Evolutionary conservation across 1,139 yeast genomes (phyloP).

Genomic region (Blastobotrys apis): DNA sequence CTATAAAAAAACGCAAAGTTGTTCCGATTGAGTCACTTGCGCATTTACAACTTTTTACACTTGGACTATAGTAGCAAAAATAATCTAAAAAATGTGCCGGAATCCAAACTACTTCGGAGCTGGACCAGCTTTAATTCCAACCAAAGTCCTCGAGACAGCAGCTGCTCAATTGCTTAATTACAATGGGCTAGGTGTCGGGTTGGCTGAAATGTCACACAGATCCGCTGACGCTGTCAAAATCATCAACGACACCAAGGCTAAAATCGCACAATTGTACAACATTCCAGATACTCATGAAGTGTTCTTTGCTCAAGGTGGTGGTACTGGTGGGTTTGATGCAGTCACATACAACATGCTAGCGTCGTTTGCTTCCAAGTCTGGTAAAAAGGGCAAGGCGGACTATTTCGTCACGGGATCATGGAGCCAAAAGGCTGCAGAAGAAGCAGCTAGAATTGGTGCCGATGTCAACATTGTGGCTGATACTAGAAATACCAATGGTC

Average conservation of each 20-base stretch:
- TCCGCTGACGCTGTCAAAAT: conserved; percentile 75
- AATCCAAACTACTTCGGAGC: conserved; percentile 86
- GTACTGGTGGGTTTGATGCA: conserved; percentile 91
- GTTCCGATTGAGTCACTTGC: no score
- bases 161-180: conserved; percentile 75
- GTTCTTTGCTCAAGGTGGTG: conserved; percentile 95
- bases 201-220: conserved; percentile 95
- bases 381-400: conserved; percentile 70
- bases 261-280: conserved; percentile 56
- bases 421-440: conserved; percentile 85
- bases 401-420: conserved; percentile 90
- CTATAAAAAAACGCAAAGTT: no score
- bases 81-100: no score
- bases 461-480: conserved; percentile 68
- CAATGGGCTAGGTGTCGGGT: conserved; percentile 67
- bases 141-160: conserved; percentile 78
- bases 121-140: conserved; percentile 92
- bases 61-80: no score
- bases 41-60: no score
- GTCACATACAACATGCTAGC: conserved; percentile 81
- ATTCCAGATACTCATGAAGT: conserved; percentile 93
- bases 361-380: conserved; percentile 57
- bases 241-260: conserved; percentile 69
- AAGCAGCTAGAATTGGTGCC: conserved; percentile 71
- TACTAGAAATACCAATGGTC: conserved; percentile 52